Conservation (phyloP, 108 stramenopile genomes). For the Cyclotella kingstonii region DNA sequence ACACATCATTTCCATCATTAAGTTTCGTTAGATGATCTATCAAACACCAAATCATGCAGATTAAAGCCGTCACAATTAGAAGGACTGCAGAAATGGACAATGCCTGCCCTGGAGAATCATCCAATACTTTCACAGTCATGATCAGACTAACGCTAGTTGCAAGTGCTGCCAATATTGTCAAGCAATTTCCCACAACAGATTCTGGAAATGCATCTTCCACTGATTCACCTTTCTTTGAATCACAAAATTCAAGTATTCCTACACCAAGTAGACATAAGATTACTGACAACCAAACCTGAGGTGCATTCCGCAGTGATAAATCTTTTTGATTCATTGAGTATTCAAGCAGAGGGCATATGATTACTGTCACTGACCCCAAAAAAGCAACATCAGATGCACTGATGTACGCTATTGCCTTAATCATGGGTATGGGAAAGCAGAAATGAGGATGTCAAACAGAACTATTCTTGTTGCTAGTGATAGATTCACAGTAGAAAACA, state of each 20-base stretch:
- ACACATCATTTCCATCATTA: not conserved
- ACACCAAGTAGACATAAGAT: slow-evolving; percentile 57
- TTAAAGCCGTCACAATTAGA: slow-evolving; percentile 50
- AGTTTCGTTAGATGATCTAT: slow-evolving; percentile 47
- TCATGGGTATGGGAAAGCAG: too few species aligned
- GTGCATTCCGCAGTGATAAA: slow-evolving; percentile 48
- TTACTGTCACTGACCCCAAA: slow-evolving; percentile 56
- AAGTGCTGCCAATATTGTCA: slow-evolving; percentile 62
- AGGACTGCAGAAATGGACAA: slow-evolving; percentile 60
- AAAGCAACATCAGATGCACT: slow-evolving; percentile 58
- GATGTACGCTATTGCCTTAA: slow-evolving; percentile 54
- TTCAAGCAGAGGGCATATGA: slow-evolving; percentile 58
- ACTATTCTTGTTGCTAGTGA: too few species aligned
- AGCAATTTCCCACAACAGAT: slow-evolving; percentile 47
- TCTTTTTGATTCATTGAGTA: slow-evolving; percentile 46
- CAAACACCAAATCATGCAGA: slow-evolving; percentile 53
- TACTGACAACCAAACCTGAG: slow-evolving; percentile 66
- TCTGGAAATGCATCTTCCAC: slow-evolving; percentile 19
- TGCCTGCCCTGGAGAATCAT: slow-evolving; percentile 46
- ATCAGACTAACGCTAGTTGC: slow-evolving; percentile 61
- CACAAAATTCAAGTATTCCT: slow-evolving; percentile 53
- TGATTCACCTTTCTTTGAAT: slow-evolving; percentile 8
- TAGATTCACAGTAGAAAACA: too few species aligned
- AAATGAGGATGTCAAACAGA: too few species aligned
- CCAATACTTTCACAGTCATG: slow-evolving; percentile 62